A percentile compares a stretch with the other conserved stretches of the same genome.
Evolutionary conservation across 2,329 filamentous ascomycete genomes (phyloP).

Genomic region (Orbilia javanica): DNA sequence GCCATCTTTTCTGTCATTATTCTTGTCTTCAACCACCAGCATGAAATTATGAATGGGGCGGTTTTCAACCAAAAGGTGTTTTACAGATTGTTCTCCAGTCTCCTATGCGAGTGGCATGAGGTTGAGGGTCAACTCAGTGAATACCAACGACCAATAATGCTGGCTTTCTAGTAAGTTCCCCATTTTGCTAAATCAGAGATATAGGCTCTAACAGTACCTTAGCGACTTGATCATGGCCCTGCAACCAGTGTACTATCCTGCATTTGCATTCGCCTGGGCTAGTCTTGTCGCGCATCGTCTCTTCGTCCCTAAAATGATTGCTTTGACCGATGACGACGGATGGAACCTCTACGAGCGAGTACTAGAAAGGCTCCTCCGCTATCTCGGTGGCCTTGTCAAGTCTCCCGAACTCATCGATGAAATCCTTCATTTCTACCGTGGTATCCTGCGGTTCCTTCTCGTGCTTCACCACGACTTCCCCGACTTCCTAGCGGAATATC

Average conservation of each 20-base stretch:
- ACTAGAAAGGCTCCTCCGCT: conserved; percentile 77
- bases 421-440: conserved; percentile 75
- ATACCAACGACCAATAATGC: conserved; percentile 77
- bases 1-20: conserved; percentile 82
- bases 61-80: conserved; percentile 89
- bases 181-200: background rate
- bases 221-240: conserved; percentile 76
- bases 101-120: conserved; percentile 79
- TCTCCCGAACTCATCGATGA: conserved; percentile 71
- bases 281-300: conserved; percentile 84
- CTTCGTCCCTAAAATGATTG: conserved; percentile 83
- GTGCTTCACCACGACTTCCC: conserved; percentile 94
- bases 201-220: conserved; percentile 65
- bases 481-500: conserved; percentile 89
- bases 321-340: conserved; percentile 67
- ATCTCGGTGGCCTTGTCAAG: conserved; percentile 84
- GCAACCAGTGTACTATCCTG: conserved; percentile 81
- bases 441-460: conserved; percentile 82
- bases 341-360: conserved; percentile 82
- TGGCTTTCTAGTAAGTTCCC: conserved; percentile 70
- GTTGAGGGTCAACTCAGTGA: conserved; percentile 73
- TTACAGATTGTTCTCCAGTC: conserved; percentile 86
- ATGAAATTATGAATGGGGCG: conserved; percentile 79
- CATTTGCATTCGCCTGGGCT: conserved; percentile 88
- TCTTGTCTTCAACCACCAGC: conserved; percentile 86